Evolutionary conservation across 768 basidiomycete genomes (phyloP), one percentile per base, ranked within the genome.

Genomic region (Suillus brevipes): DNA sequence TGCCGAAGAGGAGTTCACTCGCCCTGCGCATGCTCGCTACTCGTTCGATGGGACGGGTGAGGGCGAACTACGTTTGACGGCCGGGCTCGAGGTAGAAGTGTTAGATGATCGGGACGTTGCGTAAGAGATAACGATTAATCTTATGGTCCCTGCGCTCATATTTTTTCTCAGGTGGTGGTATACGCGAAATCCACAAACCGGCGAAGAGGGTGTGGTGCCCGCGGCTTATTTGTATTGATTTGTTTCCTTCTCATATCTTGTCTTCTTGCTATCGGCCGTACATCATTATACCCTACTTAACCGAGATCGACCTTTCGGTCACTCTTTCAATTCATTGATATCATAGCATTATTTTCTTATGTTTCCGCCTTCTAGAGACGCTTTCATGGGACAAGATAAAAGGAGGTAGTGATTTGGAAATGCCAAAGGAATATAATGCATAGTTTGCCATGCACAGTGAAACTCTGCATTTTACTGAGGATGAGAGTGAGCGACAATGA

Each of bases 151-250:
- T 36, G 12, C 10, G 36, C 31, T 77, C 42, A 78, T 36, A 43
- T 50, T 25, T 63, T 63, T 60, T 62, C 58, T 61, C 65, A 95
- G 95, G 55, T 98, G 95, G 95, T 97, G 95, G 95, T 96, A 92
- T 72, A 92, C 90, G 60, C 86, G 94, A 38, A 92, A 96, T 75
- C 79, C 86, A 25, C 84, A 85, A 60, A 89, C 89, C 56, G 92
- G 94, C 10, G 85, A 82, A 58, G 93, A 96, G 78, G 95, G 95
- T 14, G 91, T 96, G 38, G 92, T 97, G 59, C 95, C 95, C 10
- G 91, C 94, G 49, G 88, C 93, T 64, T 98, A 96, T 83, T 82
- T 94, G 79, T 94, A 92, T 80, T 94, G 83, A 85, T 71, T 68
- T 61, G 57, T 76, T 59, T 64, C 68, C 73, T 73, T 73, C 42